Conservation (phyloP, 2,329 filamentous ascomycete genomes). For the Paramyrothecium sp. region DNA sequence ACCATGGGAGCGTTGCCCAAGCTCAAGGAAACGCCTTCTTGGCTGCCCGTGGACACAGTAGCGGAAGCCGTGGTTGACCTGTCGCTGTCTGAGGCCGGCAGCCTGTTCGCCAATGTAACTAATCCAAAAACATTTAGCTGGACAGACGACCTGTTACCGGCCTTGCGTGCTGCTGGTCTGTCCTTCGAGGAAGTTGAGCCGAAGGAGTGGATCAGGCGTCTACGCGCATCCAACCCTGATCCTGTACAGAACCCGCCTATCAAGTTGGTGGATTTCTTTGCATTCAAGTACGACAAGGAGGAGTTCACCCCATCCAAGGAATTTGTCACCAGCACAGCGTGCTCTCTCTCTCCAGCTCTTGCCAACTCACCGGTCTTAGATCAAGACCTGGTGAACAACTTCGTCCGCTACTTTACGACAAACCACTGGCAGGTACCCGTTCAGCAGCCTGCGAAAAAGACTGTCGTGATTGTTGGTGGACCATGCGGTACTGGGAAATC, state of each 20-base stretch:
- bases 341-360: constrained; percentile 42
- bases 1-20: constrained; percentile 44
- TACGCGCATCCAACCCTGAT: constrained; percentile 41
- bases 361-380: constrained; percentile 32
- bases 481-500: constrained; percentile 41
- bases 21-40: constrained; percentile 40
- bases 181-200: constrained; percentile 40
- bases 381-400: constrained; percentile 33
- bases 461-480: constrained; percentile 32
- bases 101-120: constrained; percentile 44
- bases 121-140: constrained; percentile 48
- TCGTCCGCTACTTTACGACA: constrained; percentile 28
- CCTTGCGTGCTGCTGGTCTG: constrained; percentile 39
- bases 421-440: constrained; percentile 37
- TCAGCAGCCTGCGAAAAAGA: constrained; percentile 21
- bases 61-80: constrained; percentile 37
- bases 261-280: constrained; percentile 52
- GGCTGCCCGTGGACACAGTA: constrained; percentile 42
- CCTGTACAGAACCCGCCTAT: constrained; percentile 46
- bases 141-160: constrained; percentile 47
- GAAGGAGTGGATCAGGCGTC: constrained; percentile 38
- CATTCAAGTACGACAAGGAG: constrained; percentile 30
- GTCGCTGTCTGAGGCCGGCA: constrained; percentile 20
- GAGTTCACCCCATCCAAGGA: constrained; percentile 42
- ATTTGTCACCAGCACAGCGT: constrained; percentile 35